Conservation (phyloP, 108 stramenopile species). For the Nannochloropsis oceanica region DNA sequence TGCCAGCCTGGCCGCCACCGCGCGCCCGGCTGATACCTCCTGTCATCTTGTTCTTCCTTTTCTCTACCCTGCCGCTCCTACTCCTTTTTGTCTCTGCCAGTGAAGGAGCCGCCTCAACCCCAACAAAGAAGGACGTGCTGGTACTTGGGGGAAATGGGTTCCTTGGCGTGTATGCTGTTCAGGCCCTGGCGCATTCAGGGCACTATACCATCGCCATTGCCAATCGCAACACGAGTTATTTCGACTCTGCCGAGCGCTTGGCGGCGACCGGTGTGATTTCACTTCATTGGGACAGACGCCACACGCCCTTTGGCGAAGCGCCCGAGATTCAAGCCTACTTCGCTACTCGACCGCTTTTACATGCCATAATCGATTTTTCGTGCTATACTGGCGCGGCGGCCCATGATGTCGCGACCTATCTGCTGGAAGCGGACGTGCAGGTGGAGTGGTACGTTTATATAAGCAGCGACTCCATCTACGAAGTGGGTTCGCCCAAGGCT, state of each 20-base stretch:
- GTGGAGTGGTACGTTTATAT: background rate
- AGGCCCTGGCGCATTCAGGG: background rate
- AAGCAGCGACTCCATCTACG: background rate
- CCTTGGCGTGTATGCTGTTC: background rate
- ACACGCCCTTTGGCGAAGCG: background rate
- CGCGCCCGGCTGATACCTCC: too few species aligned
- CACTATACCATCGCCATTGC: background rate
- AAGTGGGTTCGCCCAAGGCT: background rate
- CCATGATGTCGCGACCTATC: background rate
- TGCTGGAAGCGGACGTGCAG: background rate
- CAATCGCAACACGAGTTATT: background rate
- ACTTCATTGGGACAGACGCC: background rate
- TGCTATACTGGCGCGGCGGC: background rate
- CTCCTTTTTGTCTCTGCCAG: background rate
- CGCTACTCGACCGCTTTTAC: background rate
- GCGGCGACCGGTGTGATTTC: background rate
- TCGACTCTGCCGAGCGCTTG: background rate
- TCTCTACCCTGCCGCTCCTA: background rate
- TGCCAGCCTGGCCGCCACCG: too few species aligned
- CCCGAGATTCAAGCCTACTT: background rate
- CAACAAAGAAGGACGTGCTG: background rate
- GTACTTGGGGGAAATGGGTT: background rate
- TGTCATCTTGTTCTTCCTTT: background rate
- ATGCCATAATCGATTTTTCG: background rate
- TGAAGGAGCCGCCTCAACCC: background rate